Evolutionary conservation across 2,329 filamentous ascomycete species (phyloP).

Genomic region (Aspergillus caelatus): DNA sequence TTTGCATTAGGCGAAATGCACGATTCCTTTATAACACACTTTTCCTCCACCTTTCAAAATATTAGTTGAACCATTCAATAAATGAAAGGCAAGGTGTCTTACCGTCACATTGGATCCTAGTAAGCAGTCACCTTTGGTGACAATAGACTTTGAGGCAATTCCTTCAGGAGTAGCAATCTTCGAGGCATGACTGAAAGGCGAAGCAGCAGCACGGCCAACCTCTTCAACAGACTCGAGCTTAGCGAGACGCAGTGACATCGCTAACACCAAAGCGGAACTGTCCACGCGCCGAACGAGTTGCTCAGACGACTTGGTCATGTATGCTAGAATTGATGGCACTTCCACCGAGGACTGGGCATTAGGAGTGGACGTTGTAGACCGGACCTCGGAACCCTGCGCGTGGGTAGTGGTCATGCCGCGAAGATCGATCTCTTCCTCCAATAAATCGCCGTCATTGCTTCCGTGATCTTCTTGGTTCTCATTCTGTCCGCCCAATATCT

Average conservation of each 20-base stretch:
- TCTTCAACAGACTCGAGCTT: conserved; percentile 74
- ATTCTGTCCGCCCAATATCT: conserved; percentile 60
- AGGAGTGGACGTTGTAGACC: neutral
- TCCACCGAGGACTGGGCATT: neutral
- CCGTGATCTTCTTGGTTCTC: conserved; percentile 43
- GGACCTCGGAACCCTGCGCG: conserved; percentile 28
- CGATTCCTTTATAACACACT: conserved; percentile 85
- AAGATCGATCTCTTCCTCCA: conserved; percentile 59
- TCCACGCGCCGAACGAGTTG: conserved; percentile 86
- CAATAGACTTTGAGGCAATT: conserved; percentile 77
- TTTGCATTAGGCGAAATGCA: conserved; percentile 87
- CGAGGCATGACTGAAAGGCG: conserved; percentile 73
- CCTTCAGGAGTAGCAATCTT: conserved; percentile 85
- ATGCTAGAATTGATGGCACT: conserved; percentile 74
- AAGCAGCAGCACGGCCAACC: conserved; percentile 58
- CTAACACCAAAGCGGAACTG: conserved; percentile 77
- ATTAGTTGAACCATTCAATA: neutral
- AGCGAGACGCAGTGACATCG: conserved; percentile 81
- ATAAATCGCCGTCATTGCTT: conserved; percentile 42
- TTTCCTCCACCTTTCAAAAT: conserved; percentile 67
- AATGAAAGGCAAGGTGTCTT: neutral
- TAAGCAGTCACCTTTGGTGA: conserved; percentile 79
- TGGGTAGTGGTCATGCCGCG: conserved; percentile 57
- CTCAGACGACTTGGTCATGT: conserved; percentile 63
- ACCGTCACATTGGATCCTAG: conserved; percentile 83